Evolutionary conservation across 495 filamentous ascomycete species (phyloP).

Genomic region (Penicillium cinerascens): DNA sequence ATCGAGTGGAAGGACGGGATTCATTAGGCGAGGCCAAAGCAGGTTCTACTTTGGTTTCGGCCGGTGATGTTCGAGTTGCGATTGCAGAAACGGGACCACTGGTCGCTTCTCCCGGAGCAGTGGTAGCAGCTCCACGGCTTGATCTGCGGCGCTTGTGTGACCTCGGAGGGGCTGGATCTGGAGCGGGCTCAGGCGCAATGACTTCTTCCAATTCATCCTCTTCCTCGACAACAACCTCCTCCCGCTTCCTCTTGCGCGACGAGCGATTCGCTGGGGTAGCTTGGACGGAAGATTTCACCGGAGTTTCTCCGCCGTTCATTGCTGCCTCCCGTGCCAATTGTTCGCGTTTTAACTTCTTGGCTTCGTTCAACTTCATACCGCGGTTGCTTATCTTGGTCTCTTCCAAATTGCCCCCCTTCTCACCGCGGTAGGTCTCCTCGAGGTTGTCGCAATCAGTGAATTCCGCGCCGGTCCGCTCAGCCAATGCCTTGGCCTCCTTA

Average conservation of each 20-base stretch:
- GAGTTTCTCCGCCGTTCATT: constrained; percentile 34
- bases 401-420: constrained; percentile 44
- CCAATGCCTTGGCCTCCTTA: constrained; percentile 61
- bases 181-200: background rate
- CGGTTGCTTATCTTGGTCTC: constrained; percentile 65
- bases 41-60: constrained; percentile 22
- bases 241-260: constrained; percentile 28
- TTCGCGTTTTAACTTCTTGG: constrained; percentile 86
- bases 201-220: background rate
- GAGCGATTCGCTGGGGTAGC: constrained; percentile 18
- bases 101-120: constrained; percentile 9
- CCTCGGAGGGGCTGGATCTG: background rate
- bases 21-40: constrained; percentile 26
- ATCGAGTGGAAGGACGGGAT: constrained; percentile 26
- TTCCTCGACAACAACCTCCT: constrained; percentile 12
- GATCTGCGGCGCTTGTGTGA: background rate
- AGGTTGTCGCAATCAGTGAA: constrained; percentile 58
- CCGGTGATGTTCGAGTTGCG: constrained; percentile 7
- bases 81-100: constrained; percentile 28
- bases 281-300: constrained; percentile 10
- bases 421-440: constrained; percentile 45
- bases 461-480: constrained; percentile 61
- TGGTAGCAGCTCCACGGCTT: background rate
- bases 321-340: constrained; percentile 61
- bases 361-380: constrained; percentile 88